Evolutionary conservation across 805 yeast genomes (phyloP), one percentile per base, ranked within the genome.

Genomic region (Cyberlindnera euphorbiae): DNA sequence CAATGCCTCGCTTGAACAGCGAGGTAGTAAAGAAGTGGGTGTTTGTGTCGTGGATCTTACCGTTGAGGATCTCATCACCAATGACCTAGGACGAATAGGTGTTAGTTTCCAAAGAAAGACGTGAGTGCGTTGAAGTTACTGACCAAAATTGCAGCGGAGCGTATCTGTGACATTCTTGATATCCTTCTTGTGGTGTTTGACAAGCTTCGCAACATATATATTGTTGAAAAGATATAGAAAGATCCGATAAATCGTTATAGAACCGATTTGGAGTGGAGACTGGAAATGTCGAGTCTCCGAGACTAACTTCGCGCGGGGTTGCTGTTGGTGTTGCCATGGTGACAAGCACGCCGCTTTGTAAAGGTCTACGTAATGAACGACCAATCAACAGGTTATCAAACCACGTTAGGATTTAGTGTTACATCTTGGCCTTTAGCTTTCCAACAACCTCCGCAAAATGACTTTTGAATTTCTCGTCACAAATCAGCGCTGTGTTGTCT

Each of bases 51-150:
- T 67, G 60, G 42, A 87, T 85, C 59, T 87, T 87, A 6, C 95
- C 94, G 47, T 85, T 87, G 38, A 87, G 71, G 2, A 87, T 82
- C 59, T 87, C 96, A 58, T 87, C 96, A 5, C 96, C 96, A 34
- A 87, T 87, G 22, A 65, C 59, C 41, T 34, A 39, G 23, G 11
- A 21, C 40, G 33, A 33, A 35, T 26, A 18, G 11, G 21, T 12
- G 18, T 2, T 8, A n/a, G 26, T 13, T 5, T 2, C 14, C 8
- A n/a, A 6, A 12, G n/a, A 18, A 17, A 14, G 26, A 26, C n/a
- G n/a, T n/a, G n/a, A n/a, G n/a, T n/a, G n/a, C n/a, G 22, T 12
- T 9, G 3, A 19, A 16, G n/a, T 12, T 12, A 41, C 45, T 26
- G 16, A 41, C 46, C 12, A 42, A 26, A 17, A 42, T 42, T 2